phyloP scores from a whole-genome alignment of 768 basidiomycete genomes.

The Agrocybe chaxingu region DNA sequence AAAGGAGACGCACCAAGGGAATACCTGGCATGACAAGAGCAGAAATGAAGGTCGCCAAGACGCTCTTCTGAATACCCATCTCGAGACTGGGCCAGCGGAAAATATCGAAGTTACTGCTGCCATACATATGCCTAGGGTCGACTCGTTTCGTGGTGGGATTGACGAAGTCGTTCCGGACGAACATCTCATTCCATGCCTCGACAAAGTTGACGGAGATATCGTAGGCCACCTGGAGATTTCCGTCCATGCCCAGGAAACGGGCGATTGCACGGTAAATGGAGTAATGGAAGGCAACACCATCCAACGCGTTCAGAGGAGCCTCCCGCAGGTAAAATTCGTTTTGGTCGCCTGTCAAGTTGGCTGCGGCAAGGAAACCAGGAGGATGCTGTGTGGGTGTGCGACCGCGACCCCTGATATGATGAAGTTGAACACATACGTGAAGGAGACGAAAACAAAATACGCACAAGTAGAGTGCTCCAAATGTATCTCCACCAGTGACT shows the following conservation, averaged over 20 bases:
- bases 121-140: constrained; percentile 88
- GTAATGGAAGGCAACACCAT: constrained; percentile 89
- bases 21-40: constrained; percentile 85
- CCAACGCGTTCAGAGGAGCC: constrained; percentile 57
- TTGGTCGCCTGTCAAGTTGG: constrained; percentile 57
- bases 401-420: constrained; percentile 69
- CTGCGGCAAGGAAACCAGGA: constrained; percentile 63
- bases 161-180: constrained; percentile 82
- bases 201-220: constrained; percentile 82
- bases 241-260: constrained; percentile 94
- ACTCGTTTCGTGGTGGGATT: constrained; percentile 62
- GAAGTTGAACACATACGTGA: neutral
- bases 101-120: constrained; percentile 92
- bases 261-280: constrained; percentile 85
- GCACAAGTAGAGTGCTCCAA: constrained; percentile 83
- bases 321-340: constrained; percentile 80
- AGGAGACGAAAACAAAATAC: constrained; percentile 22
- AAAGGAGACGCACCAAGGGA: constrained; percentile 51
- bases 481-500: constrained; percentile 91
- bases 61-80: constrained; percentile 77
- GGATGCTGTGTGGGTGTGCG: constrained; percentile 74
- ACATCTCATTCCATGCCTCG: constrained; percentile 90
- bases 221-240: constrained; percentile 87
- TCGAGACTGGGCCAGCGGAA: constrained; percentile 91
- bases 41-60: constrained; percentile 75